Base-by-base conservation (phyloP, 2,329 filamentous ascomycete genomes). In the Tolypocladium capitatum region DNA sequence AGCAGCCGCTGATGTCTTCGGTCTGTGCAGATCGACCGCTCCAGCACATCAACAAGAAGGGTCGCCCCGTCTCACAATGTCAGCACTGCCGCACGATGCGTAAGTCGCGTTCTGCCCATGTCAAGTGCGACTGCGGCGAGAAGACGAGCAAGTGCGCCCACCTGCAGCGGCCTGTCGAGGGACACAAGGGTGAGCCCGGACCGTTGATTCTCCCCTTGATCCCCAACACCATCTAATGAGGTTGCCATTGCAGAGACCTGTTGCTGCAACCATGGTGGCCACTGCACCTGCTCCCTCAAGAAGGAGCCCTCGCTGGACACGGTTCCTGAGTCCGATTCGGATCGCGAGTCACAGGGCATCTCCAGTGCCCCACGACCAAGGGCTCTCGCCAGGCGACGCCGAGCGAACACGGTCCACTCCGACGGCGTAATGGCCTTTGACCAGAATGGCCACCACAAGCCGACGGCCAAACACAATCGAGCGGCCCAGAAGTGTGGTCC, bases 111-210 rank as follows among this genome's bases (percentile, higher is more conserved):
- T 84, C 90, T 50, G 87, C 91, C 55, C 92, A 97, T 68, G 80
- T 92, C 62, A 94, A 92, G 68, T 98, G 92, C 71, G 90, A 97
- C 68, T 98, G 92, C 68, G 90, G 88, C 64, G 87, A 94, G 68
- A 96, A 94, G 76, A 81, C 82, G 52, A 84, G 84, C 72, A 79
- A 79, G 63, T 83, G 80, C 64, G 68, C 74, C 50, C 77, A 83
- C 63, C 56, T 81, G 60, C 73, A 78, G 56, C 72, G 73, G 46
- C 71, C 72, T 33, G 59, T 77, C 46, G 75, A 79, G 45, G 76
- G 76, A 53, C 76, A 80, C 63, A 74, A 72, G 68, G 78, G 72
- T 80, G 65, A 75, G 75, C 57, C 48, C 46, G 33, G 42, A 48
- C 51, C 49, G 47, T 43, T 45, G 38, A 45, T 35, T 46, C 28